Evolutionary conservation across 2,329 filamentous ascomycete genomes (phyloP).

Genomic region (Metarhizium guizhouense): DNA sequence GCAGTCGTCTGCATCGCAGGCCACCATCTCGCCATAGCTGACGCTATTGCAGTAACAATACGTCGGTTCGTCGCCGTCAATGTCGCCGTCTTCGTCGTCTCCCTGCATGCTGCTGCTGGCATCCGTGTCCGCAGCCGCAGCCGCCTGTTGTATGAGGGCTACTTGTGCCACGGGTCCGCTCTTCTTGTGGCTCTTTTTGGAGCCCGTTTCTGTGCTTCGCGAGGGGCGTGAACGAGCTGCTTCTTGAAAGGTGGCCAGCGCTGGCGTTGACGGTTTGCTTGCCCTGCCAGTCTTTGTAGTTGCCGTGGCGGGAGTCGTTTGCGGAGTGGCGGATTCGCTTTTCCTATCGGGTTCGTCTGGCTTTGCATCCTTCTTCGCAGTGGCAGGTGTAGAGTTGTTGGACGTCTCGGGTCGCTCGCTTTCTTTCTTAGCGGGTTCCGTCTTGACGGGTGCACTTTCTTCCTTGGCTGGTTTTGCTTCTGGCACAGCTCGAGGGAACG

Average conservation of each 20-base stretch:
- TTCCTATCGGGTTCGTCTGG: conserved; percentile 27
- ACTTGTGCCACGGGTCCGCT: conserved; percentile 30
- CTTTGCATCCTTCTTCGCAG: conserved; percentile 35
- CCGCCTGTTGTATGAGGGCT: conserved; percentile 23
- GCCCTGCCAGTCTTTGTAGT: conserved; percentile 59
- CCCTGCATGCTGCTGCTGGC: conserved; percentile 31
- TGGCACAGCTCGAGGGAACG: conserved; percentile 18
- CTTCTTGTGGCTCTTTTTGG: conserved; percentile 54
- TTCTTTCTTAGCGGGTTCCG: conserved; percentile 25
- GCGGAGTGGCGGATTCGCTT: conserved; percentile 29
- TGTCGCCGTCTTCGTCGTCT: conserved; percentile 42
- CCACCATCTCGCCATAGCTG: conserved; percentile 79
- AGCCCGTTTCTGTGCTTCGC: conserved; percentile 35
- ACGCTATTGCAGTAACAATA: conserved; percentile 77
- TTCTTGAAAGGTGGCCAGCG: conserved; percentile 51
- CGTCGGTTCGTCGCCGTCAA: conserved; percentile 61
- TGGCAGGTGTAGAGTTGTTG: conserved; percentile 17
- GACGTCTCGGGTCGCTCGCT: conserved; percentile 18
- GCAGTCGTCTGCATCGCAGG: conserved; percentile 66
- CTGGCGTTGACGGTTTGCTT: conserved; percentile 58
- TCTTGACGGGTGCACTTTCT: conserved; percentile 23
- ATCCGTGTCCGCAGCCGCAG: conserved; percentile 30
- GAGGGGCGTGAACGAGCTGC: conserved; percentile 44
- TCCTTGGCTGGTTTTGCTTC: conserved; percentile 46
- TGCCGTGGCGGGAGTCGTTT: conserved; percentile 30